Conservation (phyloP, 495 filamentous ascomycete species). For the Penicillium antarcticum region DNA sequence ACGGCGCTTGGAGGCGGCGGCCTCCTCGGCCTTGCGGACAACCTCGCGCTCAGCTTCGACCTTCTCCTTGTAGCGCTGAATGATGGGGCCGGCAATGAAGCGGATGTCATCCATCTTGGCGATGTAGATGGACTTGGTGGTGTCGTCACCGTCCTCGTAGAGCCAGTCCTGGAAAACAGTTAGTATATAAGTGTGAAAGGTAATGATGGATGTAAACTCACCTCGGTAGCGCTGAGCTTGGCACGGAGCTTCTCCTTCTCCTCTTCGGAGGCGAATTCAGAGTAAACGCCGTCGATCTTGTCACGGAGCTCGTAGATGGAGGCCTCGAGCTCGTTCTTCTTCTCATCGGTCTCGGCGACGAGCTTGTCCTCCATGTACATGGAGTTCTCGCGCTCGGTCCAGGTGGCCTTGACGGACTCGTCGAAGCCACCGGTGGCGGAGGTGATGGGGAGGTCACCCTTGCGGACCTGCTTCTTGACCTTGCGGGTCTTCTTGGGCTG, state of each 20-base stretch:
- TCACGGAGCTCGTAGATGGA: conserved; percentile 94
- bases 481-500: conserved; percentile 91
- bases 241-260: conserved; percentile 82
- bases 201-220: conserved; percentile 41
- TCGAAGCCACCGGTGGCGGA: conserved; percentile 80
- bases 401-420: conserved; percentile 56
- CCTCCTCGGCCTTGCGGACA: conserved; percentile 70
- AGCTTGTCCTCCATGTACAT: conserved; percentile 99
- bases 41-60: conserved; percentile 83
- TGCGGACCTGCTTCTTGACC: conserved; percentile 99
- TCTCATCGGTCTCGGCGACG: conserved; percentile 96
- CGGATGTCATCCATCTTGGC: conserved; percentile 96
- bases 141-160: conserved; percentile 95
- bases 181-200: conserved; percentile 10
- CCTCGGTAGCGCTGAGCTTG: conserved; percentile 81
- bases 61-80: conserved; percentile 94
- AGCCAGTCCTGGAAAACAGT: conserved; percentile 77
- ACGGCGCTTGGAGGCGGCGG: conserved; percentile 77
- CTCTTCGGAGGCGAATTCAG: conserved; percentile 83
- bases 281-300: conserved; percentile 88
- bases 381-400: conserved; percentile 74
- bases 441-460: conserved; percentile 90
- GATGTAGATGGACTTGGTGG: conserved; percentile 88
- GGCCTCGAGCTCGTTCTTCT: conserved; percentile 98
- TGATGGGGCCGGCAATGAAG: conserved; percentile 83